These are phyloP conservation scores for Tuber umbilicatum DNA, from an alignment of 495 filamentous ascomycete genomes.

Conservation along the genomic window DNA sequence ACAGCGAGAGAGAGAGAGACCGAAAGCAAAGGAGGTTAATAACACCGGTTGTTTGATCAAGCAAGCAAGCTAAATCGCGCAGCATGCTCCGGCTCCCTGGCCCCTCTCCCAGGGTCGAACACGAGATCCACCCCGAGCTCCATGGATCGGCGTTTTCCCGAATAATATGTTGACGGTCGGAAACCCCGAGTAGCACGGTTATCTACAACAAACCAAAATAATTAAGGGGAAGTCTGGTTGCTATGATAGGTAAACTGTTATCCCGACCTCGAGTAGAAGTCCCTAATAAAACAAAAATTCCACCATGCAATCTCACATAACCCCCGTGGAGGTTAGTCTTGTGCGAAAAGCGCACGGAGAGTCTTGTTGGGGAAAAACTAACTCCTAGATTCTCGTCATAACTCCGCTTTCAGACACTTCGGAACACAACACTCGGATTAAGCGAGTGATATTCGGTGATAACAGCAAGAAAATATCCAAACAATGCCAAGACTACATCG, in stretches of 20 bases:
- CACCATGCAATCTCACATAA: not conserved
- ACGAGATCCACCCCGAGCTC: too few relatives aligned
- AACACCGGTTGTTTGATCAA: too few relatives aligned
- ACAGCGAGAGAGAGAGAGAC: too few relatives aligned
- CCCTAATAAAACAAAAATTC: not conserved
- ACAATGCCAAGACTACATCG: conserved; percentile 1
- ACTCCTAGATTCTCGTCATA: not conserved
- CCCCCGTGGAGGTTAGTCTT: not conserved
- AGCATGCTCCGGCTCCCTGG: too few relatives aligned
- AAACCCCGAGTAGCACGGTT: not conserved
- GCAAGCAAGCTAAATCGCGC: too few relatives aligned
- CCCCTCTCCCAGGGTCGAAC: too few relatives aligned
- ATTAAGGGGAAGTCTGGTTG: not conserved
- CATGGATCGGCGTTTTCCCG: too few relatives aligned
- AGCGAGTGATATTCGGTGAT: not conserved
- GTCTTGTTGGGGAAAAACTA: not conserved
- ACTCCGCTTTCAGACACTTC: not conserved
- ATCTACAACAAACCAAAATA: not conserved
- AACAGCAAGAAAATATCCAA: not conserved
- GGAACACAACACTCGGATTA: not conserved
- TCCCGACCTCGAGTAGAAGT: not conserved
- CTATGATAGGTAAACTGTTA: not conserved
- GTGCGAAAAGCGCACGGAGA: not conserved
- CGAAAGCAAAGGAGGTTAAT: too few relatives aligned
- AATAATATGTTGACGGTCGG: not conserved